Evolutionary conservation across 352 stramenopile genomes (phyloP), one percentile per base, ranked within the genome.

Genomic region (Phytophthora lateralis): DNA sequence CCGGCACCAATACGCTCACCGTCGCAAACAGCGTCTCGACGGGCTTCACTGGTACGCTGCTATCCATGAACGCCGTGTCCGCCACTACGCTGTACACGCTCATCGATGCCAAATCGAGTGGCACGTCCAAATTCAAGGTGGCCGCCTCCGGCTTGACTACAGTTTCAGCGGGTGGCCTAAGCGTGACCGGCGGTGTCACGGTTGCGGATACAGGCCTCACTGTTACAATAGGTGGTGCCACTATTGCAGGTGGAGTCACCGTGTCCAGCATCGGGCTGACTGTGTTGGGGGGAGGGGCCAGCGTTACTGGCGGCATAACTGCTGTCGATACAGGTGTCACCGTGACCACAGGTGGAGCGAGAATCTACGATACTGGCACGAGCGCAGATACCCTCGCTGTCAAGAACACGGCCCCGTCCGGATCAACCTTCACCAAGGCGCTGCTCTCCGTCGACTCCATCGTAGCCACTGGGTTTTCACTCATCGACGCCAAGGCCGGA

Each of bases 241-340:
- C n/a, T n/a, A n/a, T n/a, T n/a, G n/a, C n/a, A n/a, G n/a, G n/a
- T n/a, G n/a, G 7, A 34, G 29, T 34, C 29, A 34, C 29, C 6
- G 29, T 34, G 6, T 12, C 29, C n/a, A n/a, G n/a, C n/a, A n/a
- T n/a, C n/a, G n/a, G n/a, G n/a, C n/a, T n/a, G n/a, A n/a, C n/a
- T n/a, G n/a, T n/a, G n/a, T n/a, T n/a, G 6, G 10, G 7, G 10
- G 65, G 52, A 7, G 59, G 60, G 0, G 39, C 60, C 0, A 69
- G 48, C 10, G n/a, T 76, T 14, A 52, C 52, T 45, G 69, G 69
- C 6, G 62, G 56, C 4, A 15, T 71, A 11, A 78, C 60, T 10
- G 44, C 78, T 6, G 61, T 55, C 1, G 54, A 60, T 34, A 64
- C 53, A 34, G 61, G 61, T 11, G 15, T 70, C 20, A 51, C 49